Conservation (phyloP, 23 red algal genomes). For the Gracilariopsis chorda region DNA sequence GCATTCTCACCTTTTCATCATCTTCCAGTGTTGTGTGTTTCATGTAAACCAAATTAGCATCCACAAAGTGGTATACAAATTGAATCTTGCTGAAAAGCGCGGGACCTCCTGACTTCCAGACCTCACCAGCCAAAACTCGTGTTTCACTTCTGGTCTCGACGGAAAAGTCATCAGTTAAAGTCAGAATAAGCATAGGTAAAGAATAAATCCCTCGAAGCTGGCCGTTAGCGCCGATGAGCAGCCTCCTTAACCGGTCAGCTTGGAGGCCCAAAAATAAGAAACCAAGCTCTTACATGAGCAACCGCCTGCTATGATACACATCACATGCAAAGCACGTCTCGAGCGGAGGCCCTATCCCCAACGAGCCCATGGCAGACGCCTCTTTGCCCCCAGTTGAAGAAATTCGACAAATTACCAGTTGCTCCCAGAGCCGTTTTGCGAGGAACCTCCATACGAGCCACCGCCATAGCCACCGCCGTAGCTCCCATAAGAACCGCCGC, state of each 20-base stretch:
- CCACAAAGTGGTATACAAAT: background rate
- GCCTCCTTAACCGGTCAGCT: conserved; percentile 19
- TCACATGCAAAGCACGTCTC: background rate
- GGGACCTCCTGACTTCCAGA: conserved; percentile 36
- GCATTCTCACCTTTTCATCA: conserved; percentile 35
- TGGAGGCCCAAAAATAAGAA: conserved; percentile 14
- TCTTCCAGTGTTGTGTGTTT: conserved; percentile 33
- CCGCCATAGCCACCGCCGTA: conserved; percentile 56
- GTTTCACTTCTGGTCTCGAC: conserved; percentile 25
- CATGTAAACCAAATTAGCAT: conserved; percentile 17
- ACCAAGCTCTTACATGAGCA: conserved; percentile 23
- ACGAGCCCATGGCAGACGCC: background rate
- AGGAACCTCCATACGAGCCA: background rate
- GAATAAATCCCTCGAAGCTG: conserved; percentile 21
- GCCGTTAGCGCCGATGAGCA: background rate
- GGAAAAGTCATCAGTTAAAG: conserved; percentile 32
- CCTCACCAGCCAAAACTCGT: conserved; percentile 15
- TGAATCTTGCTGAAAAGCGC: conserved; percentile 15
- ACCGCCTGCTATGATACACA: conserved; percentile 1
- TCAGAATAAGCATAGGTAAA: conserved; percentile 39
- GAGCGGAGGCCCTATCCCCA: background rate
- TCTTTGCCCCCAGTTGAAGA: background rate
- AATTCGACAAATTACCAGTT: background rate
- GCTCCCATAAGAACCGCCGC: conserved; percentile 59
- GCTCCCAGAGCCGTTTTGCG: conserved; percentile 25